Evolutionary conservation across 1,284 basidiomycete species (phyloP), one percentile per base, ranked within the genome.

Genomic region (Sutorius eximius): DNA sequence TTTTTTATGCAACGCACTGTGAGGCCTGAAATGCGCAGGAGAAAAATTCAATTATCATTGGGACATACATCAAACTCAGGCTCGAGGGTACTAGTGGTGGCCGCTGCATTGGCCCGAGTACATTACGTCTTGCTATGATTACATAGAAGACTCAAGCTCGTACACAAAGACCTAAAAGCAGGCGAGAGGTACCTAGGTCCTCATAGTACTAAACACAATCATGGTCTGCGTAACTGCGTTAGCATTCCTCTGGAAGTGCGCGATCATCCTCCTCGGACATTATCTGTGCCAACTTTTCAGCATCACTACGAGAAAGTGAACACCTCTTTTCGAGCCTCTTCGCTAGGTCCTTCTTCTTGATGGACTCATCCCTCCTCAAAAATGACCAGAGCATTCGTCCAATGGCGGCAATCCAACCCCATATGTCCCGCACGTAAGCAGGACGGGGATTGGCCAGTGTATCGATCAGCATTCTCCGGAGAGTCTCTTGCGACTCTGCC

Each of bases 381-480:
- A 52, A 53, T 11, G 29, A 44, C 0, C 33, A 13, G 10, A 10
- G 5, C 43, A 10, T 20, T 30, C 30, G 6, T 36, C 32, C 15
- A 52, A 18, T 22, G 52, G 13, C 4, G 18, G 4, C 2, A 7
- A 53, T 30, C 41, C 41, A 42, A 42, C 22, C 27, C 41, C 41
- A 29, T 34, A 32, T 3, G 3, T 52, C 18, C 9, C 16, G 24
- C 32, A 24, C 33, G 15, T 52, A 53, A 15, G 24, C 15, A 1
- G 32, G 52, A 29, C 20, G 49, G 10, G 13, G 16, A 1, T 0
- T 12, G 1, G 20, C 13, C 13, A 52, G 33, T 12, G 20, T 20
- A 15, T 16, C 10, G 20, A 44, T 57, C 12, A 37, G 30, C n/a
- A 63, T 51, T 12, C 12, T 40, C 45, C 61, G 45, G 41, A 52